Base-by-base conservation (phyloP, 1,139 yeast species). In the Diutina siamensis region DNA sequence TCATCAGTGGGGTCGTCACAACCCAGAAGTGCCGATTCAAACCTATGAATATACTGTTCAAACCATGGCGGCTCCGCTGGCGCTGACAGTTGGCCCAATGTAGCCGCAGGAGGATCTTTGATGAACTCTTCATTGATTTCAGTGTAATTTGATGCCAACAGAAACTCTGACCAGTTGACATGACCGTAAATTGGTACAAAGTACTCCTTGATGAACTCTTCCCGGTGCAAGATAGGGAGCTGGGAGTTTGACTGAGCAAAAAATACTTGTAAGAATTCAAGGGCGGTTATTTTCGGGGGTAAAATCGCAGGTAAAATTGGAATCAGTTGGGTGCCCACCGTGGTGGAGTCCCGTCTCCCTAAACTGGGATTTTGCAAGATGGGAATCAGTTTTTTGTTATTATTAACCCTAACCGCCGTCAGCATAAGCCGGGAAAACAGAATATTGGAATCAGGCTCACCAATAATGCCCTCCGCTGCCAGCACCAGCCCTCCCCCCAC, bases 191-290 rank as follows among this genome's bases (percentile, higher is more conserved):
- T 70, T 0, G 95, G 96, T 49, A 77, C 74, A 57, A 83, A 88
- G 56, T 78, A 80, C 41, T 69, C 67, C 45, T 65, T 65, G 41
- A 88, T 59, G 55, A 87, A 87, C 51, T 74, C 77, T 55, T 86
- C 95, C 35, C 95, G 72, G 57, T 88, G 96, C 45, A 88, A 61
- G 4, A 87, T 71, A 0, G 96, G 96, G 35, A 84, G 57, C 59
- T 86, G 95, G 2, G 94, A 68, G 57, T 87, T 87, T 17, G 92
- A 76, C 54, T 83, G 92, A 20, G 85, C 76, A 57, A 88, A 88
- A 59, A 73, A 87, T 2, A 78, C 68, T 45, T 76, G 72, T n/a
- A 87, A 57, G 46, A 84, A 72, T 46, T 71, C 71, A 53, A 83
- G 78, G 0, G 96, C 95, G 18, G 79, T 75, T 20, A 67, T 64